A percentile compares a stretch with the other conserved stretches of the same genome.
phyloP scores from a whole-genome alignment of 2,329 filamentous ascomycete species.

The Calonectria fujianensis region DNA sequence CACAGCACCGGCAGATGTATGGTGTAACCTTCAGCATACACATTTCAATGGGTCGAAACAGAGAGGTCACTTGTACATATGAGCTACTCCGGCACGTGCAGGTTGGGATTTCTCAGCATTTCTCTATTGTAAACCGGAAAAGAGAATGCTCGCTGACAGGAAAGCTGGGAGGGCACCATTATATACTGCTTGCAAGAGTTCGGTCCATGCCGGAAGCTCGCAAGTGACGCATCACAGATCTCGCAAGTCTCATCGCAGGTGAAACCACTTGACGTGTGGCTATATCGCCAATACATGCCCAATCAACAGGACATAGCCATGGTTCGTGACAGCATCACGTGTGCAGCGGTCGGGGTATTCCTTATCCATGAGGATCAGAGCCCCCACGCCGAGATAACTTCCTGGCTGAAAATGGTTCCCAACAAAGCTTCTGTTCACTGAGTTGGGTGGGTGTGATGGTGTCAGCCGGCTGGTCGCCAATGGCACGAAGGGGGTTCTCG shows the following conservation, averaged over 20 bases:
- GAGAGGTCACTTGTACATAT: background rate
- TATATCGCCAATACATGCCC: background rate
- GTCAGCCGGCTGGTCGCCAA: constrained; percentile 4
- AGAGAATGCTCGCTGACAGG: background rate
- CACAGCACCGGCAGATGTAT: constrained; percentile 6
- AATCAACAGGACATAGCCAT: background rate
- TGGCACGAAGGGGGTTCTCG: constrained; percentile 24
- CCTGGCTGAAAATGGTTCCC: constrained; percentile 14
- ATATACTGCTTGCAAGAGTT: background rate
- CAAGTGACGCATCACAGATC: background rate
- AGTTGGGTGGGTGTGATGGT: constrained; percentile 18
- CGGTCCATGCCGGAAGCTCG: background rate
- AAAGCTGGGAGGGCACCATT: background rate
- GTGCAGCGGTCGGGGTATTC: background rate
- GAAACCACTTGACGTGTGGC: background rate
- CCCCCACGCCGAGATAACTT: constrained; percentile 8
- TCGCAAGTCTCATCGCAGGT: background rate
- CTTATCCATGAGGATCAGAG: background rate
- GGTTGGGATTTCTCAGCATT: too few relatives aligned
- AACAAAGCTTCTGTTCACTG: constrained; percentile 23
- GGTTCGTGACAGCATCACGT: background rate
- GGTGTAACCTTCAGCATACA: background rate
- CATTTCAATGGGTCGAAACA: background rate
- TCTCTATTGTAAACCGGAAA: background rate
- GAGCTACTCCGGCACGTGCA: background rate